Evolutionary conservation across 2,329 filamentous ascomycete species (phyloP).

Genomic region (Epichloe typhina): DNA sequence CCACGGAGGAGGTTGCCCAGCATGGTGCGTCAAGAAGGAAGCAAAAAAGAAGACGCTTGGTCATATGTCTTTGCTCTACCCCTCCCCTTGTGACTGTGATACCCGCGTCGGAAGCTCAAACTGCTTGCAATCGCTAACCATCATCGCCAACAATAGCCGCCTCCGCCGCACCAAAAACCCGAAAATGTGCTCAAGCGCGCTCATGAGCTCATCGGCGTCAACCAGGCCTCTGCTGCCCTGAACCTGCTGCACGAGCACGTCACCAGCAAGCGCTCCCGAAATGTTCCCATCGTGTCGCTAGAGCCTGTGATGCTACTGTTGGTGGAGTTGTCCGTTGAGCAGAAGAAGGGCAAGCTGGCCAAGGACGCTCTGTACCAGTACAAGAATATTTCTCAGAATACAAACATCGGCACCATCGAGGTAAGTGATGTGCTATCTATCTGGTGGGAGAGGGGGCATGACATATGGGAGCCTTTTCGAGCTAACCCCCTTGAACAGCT

Average conservation of each 20-base stretch:
- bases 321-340: slow-evolving; percentile 90
- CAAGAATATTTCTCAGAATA: slow-evolving; percentile 99
- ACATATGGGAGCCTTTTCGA: slow-evolving; percentile 3
- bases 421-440: slow-evolving; percentile 28
- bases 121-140: background rate
- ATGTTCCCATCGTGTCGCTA: slow-evolving; percentile 87
- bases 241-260: slow-evolving; percentile 97
- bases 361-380: slow-evolving; percentile 99
- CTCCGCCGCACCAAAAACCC: slow-evolving; percentile 91
- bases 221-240: slow-evolving; percentile 82
- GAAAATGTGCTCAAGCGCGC: slow-evolving; percentile 99
- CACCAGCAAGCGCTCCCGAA: slow-evolving; percentile 93
- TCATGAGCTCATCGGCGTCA: slow-evolving; percentile 96
- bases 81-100: slow-evolving; percentile 11
- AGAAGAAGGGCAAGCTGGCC: slow-evolving; percentile 94
- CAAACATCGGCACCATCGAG: slow-evolving; percentile 96
- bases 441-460: background rate
- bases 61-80: slow-evolving; percentile 16
- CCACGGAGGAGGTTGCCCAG: slow-evolving; percentile 38
- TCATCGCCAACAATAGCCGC: slow-evolving; percentile 48
- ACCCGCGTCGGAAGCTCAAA: slow-evolving; percentile 1
- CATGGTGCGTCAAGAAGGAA: slow-evolving; percentile 26
- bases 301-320: slow-evolving; percentile 98
- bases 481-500: slow-evolving; percentile 34
- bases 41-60: slow-evolving; percentile 7